phyloP scores from a whole-genome alignment of 1,139 yeast genomes.

The Suhomyces guaymorum region DNA sequence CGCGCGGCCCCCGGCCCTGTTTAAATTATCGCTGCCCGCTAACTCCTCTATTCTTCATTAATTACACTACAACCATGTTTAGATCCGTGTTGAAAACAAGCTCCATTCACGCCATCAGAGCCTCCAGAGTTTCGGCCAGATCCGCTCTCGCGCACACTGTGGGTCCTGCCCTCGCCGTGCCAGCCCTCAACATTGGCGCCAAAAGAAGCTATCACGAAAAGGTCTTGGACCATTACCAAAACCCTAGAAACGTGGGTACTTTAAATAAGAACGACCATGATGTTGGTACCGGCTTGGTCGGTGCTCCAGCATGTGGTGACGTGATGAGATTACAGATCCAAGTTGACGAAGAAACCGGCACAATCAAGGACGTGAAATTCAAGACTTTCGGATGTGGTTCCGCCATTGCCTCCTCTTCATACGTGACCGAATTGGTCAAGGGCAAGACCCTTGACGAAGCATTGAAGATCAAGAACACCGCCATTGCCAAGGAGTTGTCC shows the following conservation, averaged over 20 bases:
- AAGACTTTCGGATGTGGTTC: constrained; percentile 99
- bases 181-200: constrained; percentile 5
- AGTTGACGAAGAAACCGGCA: constrained; percentile 86
- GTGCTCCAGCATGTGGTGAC: constrained; percentile 99
- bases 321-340: constrained; percentile 96
- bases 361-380: constrained; percentile 91
- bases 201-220: constrained; percentile 63
- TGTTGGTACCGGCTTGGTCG: constrained; percentile 97
- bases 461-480: constrained; percentile 82
- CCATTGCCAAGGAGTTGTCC: constrained; percentile 88
- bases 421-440: constrained; percentile 91
- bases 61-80: constrained; percentile 9
- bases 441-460: constrained; percentile 97
- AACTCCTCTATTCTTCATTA: background rate
- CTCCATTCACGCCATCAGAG: constrained; percentile 10
- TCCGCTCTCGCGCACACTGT: constrained; percentile 12
- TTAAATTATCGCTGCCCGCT: constrained; percentile 4
- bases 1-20: constrained; percentile 1
- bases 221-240: constrained; percentile 87
- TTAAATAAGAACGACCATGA: constrained; percentile 71
- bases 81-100: constrained; percentile 10
- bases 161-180: constrained; percentile 5
- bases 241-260: constrained; percentile 96
- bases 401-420: constrained; percentile 94
- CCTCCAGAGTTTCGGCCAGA: no score